A percentile compares a stretch with the other conserved stretches of the same genome.
Conservation (phyloP, 179 eudicot genomes). For the Pouteria campechiana region DNA sequence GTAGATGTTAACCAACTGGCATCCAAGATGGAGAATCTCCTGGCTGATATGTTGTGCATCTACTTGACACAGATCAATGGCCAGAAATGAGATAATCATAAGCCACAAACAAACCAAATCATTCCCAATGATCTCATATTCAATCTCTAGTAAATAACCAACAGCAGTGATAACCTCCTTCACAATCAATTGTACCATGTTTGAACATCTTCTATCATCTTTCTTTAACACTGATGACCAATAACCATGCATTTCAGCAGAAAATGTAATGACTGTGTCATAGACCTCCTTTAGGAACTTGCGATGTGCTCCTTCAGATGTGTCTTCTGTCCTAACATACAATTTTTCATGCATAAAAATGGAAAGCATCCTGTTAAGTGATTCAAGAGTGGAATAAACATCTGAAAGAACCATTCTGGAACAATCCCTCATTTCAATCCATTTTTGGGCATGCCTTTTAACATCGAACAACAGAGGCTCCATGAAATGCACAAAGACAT, state of each 20-base stretch:
- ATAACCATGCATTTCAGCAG: slow-evolving; percentile 23
- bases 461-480: slow-evolving; percentile 56
- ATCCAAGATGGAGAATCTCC: slow-evolving; percentile 54
- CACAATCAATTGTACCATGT: slow-evolving; percentile 20
- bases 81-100: slow-evolving; percentile 38
- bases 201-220: slow-evolving; percentile 10
- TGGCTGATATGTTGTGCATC: slow-evolving; percentile 17
- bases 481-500: slow-evolving; percentile 60
- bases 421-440: slow-evolving; percentile 26
- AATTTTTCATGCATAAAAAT: slow-evolving; percentile 40
- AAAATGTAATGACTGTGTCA: slow-evolving; percentile 34
- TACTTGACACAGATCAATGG: slow-evolving; percentile 29
- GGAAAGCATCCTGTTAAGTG: slow-evolving; percentile 45
- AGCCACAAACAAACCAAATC: slow-evolving; percentile 72
- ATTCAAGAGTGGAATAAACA: slow-evolving; percentile 31
- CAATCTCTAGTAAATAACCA: slow-evolving; percentile 54
- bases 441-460: slow-evolving; percentile 23
- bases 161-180: slow-evolving; percentile 48
- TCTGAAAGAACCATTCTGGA: slow-evolving; percentile 16
- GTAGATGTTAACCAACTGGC: slow-evolving; percentile 60
- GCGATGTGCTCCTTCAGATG: slow-evolving; percentile 56
- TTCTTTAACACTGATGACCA: slow-evolving; percentile 20
- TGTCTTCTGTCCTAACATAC: slow-evolving; percentile 63
- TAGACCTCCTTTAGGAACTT: slow-evolving; percentile 60
- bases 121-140: slow-evolving; percentile 74